Evolutionary conservation across 2,329 filamentous ascomycete species (phyloP), one percentile per base, ranked within the genome.

Genomic region (Paracamarosporium sp.): DNA sequence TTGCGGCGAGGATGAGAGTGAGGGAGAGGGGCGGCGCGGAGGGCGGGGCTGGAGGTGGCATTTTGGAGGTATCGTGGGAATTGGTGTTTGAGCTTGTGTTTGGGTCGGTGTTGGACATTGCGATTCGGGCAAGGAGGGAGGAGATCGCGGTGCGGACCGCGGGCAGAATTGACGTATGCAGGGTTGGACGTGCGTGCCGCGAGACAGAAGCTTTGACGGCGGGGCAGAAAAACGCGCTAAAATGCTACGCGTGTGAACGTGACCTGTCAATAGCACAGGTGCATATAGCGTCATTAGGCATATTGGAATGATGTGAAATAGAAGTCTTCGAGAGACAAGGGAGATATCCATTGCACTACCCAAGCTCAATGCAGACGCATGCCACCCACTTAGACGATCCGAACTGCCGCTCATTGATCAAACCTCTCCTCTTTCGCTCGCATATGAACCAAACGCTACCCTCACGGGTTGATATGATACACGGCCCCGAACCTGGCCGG

Each of bases 1-100:
- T 96, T 17, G 93, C 90, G n/a, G 92, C 94, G 68, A 97, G 92
- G 76, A 98, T 90, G 68, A 97, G 86, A n/a, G 92, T 97, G 53
- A 97, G 81, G 64, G 92, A 60, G 88, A 52, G 80, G 73, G 46
- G 80, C 73, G 46, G 53, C 35, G 31, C 41, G 20, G 20, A 59
- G 46, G 45, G 22, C 40, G 46, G 45, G 15, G 30, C 25, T 48
- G 64, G 63, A n/a, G 40, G 22, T 15, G 8, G 50, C 17, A 45
- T 43, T 15, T 35, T 15, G 43, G 56, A 20, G 35, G 59, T 22
- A 13, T 43, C n/a, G 33, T 22, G 25, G 31, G 45, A 3, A 25
- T 25, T 6, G 27, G 44, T n/a, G 7, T n/a, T 24, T 27, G 27
- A 47, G 28, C 33, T 47, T 47, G 20, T 5, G 20, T 41, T 35